Evolutionary conservation across 1,139 yeast genomes (phyloP), one percentile per base, ranked within the genome.

Genomic region (Taphrina pruni): DNA sequence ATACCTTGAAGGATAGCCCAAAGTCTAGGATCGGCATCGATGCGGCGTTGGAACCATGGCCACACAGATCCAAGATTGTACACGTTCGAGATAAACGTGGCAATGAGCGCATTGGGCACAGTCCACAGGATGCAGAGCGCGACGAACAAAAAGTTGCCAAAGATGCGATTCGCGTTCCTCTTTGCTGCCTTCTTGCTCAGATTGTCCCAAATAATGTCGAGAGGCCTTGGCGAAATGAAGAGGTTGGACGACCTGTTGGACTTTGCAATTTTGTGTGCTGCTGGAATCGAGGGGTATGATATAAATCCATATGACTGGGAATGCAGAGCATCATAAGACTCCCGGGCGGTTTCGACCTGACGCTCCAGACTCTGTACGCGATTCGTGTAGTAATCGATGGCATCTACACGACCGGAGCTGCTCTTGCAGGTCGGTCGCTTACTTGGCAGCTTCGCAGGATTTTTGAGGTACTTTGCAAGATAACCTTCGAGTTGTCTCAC

Each of bases 41-140:
- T 74, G 48, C 76, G 79, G 0, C 55, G 60, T 26, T 75, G 74
- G 65, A 80, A 80, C 5, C 75, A 74, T 2, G 77, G 76, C 80
- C 81, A 80, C 4, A 72, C 72, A 9, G 74, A 75, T 1, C 81
- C 83, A 36, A 80, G 60, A 36, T 74, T 46, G 80, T 73, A 51
- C 77, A 77, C 70, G 79, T 70, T 70, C 79, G 79, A 7, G 80
- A 75, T 36, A 66, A 80, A 80, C 55, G 81, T 79, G 20, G 82
- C 82, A 61, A 80, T 77, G 66, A 80, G 78, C 1, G 83, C 82
- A 70, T 78, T 79, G 1, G 82, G 83, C 1, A 78, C 78, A 36
- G 80, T 77, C 82, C 82, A 80, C 5, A 76, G 73, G 5, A 80
- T 54, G 70, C 79, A 71, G 55, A 80, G 62, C 2, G 71, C 68